Percentiles rank a stretch among this genome's conserved stretches.
These are phyloP conservation scores for Boletus vermiculosoides DNA, from an alignment of 768 basidiomycete species.

Conservation along the genomic window DNA sequence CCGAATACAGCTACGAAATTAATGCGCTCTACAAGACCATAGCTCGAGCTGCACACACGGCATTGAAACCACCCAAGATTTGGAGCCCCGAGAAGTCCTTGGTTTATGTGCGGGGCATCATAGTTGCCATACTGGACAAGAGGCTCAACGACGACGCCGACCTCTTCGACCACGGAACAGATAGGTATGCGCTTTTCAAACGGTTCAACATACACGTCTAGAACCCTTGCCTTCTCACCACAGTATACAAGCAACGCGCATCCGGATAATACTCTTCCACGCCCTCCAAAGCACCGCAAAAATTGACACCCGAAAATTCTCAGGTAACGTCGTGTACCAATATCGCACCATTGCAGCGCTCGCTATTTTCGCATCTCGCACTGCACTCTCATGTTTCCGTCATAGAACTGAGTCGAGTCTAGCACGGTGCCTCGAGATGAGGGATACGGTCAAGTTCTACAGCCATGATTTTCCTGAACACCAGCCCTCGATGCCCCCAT, in stretches of 20 bases:
- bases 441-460: background rate
- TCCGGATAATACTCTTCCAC: conserved; percentile 39
- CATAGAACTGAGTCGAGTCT: conserved; percentile 12
- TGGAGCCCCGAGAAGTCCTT: conserved; percentile 18
- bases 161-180: conserved; percentile 10
- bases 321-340: conserved; percentile 37
- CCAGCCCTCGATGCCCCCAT: background rate
- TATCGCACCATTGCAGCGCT: conserved; percentile 34
- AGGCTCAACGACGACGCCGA: conserved; percentile 10
- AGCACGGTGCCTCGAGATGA: conserved; percentile 18
- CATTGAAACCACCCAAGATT: conserved; percentile 14
- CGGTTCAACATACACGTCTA: background rate
- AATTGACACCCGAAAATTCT: conserved; percentile 17
- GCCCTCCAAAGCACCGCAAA: conserved; percentile 29
- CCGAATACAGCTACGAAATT: conserved; percentile 12
- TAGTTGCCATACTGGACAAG: conserved; percentile 12
- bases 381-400: conserved; percentile 11
- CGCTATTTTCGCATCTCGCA: conserved; percentile 16
- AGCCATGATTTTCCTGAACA: conserved; percentile 10
- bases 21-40: conserved; percentile 11
- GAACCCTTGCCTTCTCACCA: background rate
- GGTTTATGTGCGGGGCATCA: conserved; percentile 12
- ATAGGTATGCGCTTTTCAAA: conserved; percentile 7
- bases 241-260: conserved; percentile 42
- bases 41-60: background rate